Conservation (phyloP, 1,284 basidiomycete genomes). For the Leccinum colubrinum region DNA sequence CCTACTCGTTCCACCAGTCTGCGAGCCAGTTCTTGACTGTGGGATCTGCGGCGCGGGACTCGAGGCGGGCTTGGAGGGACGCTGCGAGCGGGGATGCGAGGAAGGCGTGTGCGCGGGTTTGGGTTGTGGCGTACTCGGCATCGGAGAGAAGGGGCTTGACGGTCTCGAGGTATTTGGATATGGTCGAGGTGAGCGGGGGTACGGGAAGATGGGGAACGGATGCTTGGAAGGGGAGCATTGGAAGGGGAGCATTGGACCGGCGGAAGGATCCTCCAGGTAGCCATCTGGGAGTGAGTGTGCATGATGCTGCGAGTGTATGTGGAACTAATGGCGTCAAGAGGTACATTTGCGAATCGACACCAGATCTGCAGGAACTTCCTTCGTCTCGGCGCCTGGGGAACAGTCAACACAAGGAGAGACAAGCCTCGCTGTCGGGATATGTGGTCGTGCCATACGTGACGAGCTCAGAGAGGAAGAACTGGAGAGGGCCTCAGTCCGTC, state of each 20-base stretch:
- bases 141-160: conserved; percentile 74
- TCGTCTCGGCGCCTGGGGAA: too few relatives aligned
- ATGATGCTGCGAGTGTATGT: too few relatives aligned
- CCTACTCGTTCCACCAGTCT: conserved; percentile 98
- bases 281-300: neutral
- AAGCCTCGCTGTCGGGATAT: too few relatives aligned
- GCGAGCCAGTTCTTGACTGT: conserved; percentile 80
- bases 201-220: conserved; percentile 84
- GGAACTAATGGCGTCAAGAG: too few relatives aligned
- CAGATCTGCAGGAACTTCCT: too few relatives aligned
- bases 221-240: conserved; percentile 42
- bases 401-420: too few relatives aligned
- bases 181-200: conserved; percentile 78
- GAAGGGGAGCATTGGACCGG: conserved; percentile 75
- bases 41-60: conserved; percentile 68
- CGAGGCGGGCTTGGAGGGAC: conserved; percentile 79
- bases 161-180: conserved; percentile 84
- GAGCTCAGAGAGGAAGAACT: too few relatives aligned
- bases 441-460: too few relatives aligned
- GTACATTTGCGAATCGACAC: too few relatives aligned
- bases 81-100: conserved; percentile 66
- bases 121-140: conserved; percentile 59
- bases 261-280: conserved; percentile 45
- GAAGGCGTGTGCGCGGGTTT: conserved; percentile 67
- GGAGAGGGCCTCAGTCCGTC: too few relatives aligned